phyloP scores from a whole-genome alignment of 2,329 filamentous ascomycete genomes.

The Cordyceps javanica region DNA sequence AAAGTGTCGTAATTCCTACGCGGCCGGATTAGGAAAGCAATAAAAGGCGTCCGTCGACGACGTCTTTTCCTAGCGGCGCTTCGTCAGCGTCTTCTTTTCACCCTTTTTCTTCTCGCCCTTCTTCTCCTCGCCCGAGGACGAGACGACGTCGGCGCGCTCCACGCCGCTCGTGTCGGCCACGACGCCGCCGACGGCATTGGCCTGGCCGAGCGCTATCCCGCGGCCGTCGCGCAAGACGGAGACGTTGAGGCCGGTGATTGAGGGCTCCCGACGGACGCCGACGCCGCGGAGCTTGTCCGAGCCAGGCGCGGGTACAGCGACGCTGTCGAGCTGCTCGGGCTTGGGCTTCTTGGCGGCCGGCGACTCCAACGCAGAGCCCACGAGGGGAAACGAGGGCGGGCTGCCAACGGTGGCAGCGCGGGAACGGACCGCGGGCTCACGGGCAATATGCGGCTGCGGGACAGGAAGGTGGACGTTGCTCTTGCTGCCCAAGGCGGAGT shows the following conservation, averaged over 20 bases:
- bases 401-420: slow-evolving; percentile 9
- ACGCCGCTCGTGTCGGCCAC: neutral
- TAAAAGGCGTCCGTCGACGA: neutral
- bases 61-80: slow-evolving; percentile 6
- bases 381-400: neutral
- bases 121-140: slow-evolving; percentile 10
- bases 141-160: slow-evolving; percentile 7
- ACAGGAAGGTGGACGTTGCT: slow-evolving; percentile 8
- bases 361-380: neutral
- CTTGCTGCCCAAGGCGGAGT: slow-evolving; percentile 26
- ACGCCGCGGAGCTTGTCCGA: slow-evolving; percentile 9
- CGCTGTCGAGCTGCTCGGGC: no score
- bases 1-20: neutral
- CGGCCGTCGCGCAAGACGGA: slow-evolving; percentile 10
- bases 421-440: slow-evolving; percentile 18
- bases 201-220: slow-evolving; percentile 11
- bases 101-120: neutral
- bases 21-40: neutral
- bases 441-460: slow-evolving; percentile 23
- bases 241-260: neutral
- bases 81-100: slow-evolving; percentile 5
- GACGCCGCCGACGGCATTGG: slow-evolving; percentile 8
- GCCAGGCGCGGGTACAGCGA: neutral
- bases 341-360: neutral
- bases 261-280: slow-evolving; percentile 10